Conservation (phyloP, 2,329 filamentous ascomycete genomes). For the Ophiocordyceps camponoti-floridani region DNA sequence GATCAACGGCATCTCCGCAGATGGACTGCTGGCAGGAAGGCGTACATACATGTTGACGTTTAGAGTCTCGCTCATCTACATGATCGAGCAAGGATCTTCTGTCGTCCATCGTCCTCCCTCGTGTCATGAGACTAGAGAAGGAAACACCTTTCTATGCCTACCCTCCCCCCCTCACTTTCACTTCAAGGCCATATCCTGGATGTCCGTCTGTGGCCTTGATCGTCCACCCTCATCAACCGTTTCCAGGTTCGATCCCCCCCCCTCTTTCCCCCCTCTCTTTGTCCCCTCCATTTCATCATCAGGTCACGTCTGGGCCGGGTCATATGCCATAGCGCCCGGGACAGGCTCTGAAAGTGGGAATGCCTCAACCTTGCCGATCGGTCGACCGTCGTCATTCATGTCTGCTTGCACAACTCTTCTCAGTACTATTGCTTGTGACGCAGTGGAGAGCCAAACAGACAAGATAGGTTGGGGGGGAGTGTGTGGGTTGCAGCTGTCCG, state of each 20-base stretch:
- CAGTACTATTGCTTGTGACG: not conserved
- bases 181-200: not conserved
- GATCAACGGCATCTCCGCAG: not conserved
- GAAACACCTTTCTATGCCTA: not conserved
- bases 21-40: not conserved
- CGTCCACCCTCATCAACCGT: not conserved
- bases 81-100: not conserved
- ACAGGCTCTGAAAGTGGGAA: not conserved
- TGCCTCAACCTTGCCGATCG: not conserved
- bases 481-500: not conserved
- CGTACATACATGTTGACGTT: not conserved
- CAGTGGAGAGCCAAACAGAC: not conserved
- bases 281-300: not conserved
- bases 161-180: not conserved
- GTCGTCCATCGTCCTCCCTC: not conserved
- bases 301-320: not conserved
- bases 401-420: not conserved
- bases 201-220: not conserved
- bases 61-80: not conserved
- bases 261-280: not conserved
- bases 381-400: not conserved
- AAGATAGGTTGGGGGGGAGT: not conserved
- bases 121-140: constrained; percentile 1
- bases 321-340: not conserved
- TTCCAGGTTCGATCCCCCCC: not conserved